Base-by-base conservation (phyloP, 1,284 basidiomycete species). In the Athelia psychrophila region DNA sequence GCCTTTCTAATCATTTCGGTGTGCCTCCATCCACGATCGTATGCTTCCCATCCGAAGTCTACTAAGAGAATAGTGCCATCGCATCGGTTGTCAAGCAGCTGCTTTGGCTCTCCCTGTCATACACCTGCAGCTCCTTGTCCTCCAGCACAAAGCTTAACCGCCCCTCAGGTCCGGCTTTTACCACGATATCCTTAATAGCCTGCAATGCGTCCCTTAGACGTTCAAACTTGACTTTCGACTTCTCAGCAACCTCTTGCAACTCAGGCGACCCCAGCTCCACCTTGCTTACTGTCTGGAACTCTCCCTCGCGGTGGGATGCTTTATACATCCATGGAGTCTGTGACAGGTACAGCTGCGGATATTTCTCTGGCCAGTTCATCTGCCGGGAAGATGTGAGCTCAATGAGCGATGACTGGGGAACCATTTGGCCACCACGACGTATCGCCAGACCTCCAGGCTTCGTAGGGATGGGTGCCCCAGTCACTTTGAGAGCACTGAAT, bases 331-430 rank as follows among this genome's bases (percentile, higher is more conserved):
- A 69, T 0, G 74, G 68, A 0, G 80, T 83, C 58, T 83, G 79
- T 1, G 81, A 81, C 51, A 84, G 70, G 64, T 74, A 77, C 3
- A 83, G 68, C 56, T 83, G 81, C 0, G 76, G 72, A 57, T 77
- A 80, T 2, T 62, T 61, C 30, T 80, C 76, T 20, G 60, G 62
- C 78, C 77, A 81, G 27, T 78, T 30, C 51, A 68, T 60, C 13
- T 57, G 57, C 30, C 64, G 54, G 3, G 73, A 70, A 4, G 80
- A 80, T 4, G 69, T 72, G 23, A 83, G 60, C 58, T 83, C 80
- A 40, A 82, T 60, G 33, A 81, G 63, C 10, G 72, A 61, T 1
- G 70, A 64, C 46, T 80, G 71, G 0, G 76, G 69, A 16, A 78
- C 68, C 38, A 42, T n/a, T 25, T 61, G 57, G n/a, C 77, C 78